Percentiles rank a stretch among this genome's conserved stretches.
phyloP scores from a whole-genome alignment of 1,139 yeast genomes.

The Blastobotrys apis region DNA sequence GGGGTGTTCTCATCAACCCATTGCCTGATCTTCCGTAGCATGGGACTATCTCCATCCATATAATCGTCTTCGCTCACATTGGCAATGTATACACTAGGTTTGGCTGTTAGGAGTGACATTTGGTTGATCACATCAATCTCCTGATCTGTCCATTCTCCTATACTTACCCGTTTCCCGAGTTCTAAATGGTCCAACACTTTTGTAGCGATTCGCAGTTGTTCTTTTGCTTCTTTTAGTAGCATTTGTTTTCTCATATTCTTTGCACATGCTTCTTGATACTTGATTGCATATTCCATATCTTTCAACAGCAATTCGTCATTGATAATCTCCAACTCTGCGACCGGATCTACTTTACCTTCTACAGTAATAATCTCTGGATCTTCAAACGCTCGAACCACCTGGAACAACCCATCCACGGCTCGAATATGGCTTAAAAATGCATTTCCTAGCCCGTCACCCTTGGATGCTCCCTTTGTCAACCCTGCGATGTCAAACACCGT shows the following conservation, averaged over 20 bases:
- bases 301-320: conserved; percentile 83
- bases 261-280: conserved; percentile 80
- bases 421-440: conserved; percentile 92
- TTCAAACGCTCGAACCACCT: conserved; percentile 91
- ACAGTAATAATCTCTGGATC: conserved; percentile 92
- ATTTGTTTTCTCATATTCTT: conserved; percentile 68
- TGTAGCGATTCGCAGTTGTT: conserved; percentile 73
- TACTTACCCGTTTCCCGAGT: conserved; percentile 79
- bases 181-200: conserved; percentile 71
- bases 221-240: conserved; percentile 61
- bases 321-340: conserved; percentile 84
- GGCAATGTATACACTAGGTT: conserved; percentile 86
- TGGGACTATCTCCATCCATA: conserved; percentile 43
- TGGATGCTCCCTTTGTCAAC: conserved; percentile 88
- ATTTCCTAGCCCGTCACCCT: conserved; percentile 96
- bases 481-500: conserved; percentile 95
- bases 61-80: conserved; percentile 90
- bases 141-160: conserved; percentile 79
- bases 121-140: conserved; percentile 87
- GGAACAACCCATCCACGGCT: conserved; percentile 94
- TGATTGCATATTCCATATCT: conserved; percentile 87
- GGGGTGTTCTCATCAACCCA: conserved; percentile 87
- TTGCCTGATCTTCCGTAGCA: conserved; percentile 55
- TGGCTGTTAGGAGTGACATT: conserved; percentile 80
- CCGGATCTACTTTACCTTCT: conserved; percentile 74